phyloP scores from a whole-genome alignment of 164 flowering plant species.

The Berberis vulgaris region DNA sequence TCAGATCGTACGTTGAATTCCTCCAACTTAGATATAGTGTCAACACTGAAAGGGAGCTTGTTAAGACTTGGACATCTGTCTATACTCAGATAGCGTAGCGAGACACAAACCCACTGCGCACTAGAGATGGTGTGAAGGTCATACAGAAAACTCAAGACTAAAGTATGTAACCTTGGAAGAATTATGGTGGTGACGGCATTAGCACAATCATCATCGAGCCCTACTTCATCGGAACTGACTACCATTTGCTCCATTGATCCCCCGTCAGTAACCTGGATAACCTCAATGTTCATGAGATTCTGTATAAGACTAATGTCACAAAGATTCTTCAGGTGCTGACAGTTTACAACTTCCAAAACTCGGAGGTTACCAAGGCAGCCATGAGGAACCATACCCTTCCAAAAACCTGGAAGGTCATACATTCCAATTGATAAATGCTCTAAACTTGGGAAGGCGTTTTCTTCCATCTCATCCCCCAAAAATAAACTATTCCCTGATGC shows the following conservation, averaged over 20 bases:
- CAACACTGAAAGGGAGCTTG: constrained; percentile 5
- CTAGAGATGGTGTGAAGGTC: constrained; percentile 6
- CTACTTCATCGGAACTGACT: neutral
- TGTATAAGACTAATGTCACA: neutral
- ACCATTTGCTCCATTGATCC: constrained; percentile 2
- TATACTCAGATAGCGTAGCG: neutral
- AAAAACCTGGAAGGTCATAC: neutral
- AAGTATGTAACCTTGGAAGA: constrained; percentile 5
- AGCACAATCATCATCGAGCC: too few species aligned
- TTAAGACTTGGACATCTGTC: neutral
- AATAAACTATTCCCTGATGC: neutral
- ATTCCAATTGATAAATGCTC: constrained; percentile 1
- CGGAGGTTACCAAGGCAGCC: neutral
- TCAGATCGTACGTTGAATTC: neutral
- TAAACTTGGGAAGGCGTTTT: constrained; percentile 1
- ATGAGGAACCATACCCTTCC: neutral
- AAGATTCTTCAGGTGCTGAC: constrained; percentile 2
- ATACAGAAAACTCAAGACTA: constrained; percentile 1
- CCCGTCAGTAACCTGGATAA: neutral
- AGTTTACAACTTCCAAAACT: neutral
- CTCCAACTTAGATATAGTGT: neutral
- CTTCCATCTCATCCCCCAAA: neutral
- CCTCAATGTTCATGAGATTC: constrained; percentile 4
- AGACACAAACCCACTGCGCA: constrained; percentile 1
- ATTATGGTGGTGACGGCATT: neutral